Evolutionary conservation across 305 asterid genomes (phyloP), one percentile per base, ranked within the genome.

Genomic region (Solanum hybrid): DNA sequence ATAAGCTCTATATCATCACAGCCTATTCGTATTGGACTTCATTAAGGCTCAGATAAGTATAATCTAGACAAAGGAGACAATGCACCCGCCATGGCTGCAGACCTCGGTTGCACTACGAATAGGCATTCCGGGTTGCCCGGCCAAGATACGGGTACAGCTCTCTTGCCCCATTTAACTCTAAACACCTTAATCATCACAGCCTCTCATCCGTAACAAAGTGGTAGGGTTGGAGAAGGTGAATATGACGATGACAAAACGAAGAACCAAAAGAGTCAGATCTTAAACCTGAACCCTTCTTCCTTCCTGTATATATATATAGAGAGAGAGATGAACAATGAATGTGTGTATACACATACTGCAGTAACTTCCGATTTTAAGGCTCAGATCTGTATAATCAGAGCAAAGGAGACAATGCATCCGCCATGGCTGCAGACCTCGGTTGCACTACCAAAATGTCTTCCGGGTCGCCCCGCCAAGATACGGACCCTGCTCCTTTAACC

Each of bases 381-480:
- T 51, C 87, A 51, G 87, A 84, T 84, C 75, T 27, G 75, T 51
- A 51, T 29, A 84, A 31, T 17, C 29, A 51, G 87, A 24, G 40
- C 31, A 84, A 51, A 29, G 75, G 75, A 84, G 73, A 84, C 75
- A 84, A 84, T 7, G 72, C 17, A 42, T 5, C 87, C 42, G 87
- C 75, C 87, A 84, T 84, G 75, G 87, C 87, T 51, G 87, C 87
- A 29, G 69, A 84, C 42, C 75, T 5, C 73, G 4, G 75, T 51
- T 84, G 73, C 87, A 84, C 42, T 27, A 31, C 29, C 12, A 42
- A 5, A 46, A 13, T 69, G 7, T 16, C 38, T 27, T 29, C 29
- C 32, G 64, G 89, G 85, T 87, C 32, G 89, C 89, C 84, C 85
- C 85, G 14, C 89, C 89, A 73, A 87, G 89, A 87, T 87, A 87